Base-by-base conservation (phyloP, 2,329 filamentous ascomycete species). In the Remersonia thermophila region DNA sequence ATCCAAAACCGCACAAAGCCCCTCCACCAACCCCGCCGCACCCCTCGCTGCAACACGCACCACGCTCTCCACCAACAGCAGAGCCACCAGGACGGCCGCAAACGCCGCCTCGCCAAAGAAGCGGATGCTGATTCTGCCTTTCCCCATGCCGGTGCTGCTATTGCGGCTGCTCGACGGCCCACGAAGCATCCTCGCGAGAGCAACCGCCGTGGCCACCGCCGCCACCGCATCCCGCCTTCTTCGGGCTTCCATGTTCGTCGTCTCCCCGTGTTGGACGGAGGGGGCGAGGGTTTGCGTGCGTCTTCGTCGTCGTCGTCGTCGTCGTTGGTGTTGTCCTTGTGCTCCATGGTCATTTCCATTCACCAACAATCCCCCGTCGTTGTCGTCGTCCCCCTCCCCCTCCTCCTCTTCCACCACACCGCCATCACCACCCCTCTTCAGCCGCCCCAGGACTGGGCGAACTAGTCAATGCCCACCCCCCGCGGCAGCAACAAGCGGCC, bases 381-480 rank as follows among this genome's bases (percentile, higher is more conserved):
- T n/a, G n/a, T n/a, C n/a, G n/a, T n/a, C n/a, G n/a, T n/a, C n/a
- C n/a, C n/a, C n/a, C n/a, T n/a, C n/a, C n/a, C n/a, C n/a, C n/a
- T n/a, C n/a, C n/a, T n/a, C n/a, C n/a, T n/a, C n/a, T n/a, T n/a
- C n/a, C n/a, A n/a, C n/a, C n/a, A n/a, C n/a, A n/a, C n/a, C n/a
- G n/a, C n/a, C n/a, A n/a, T n/a, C n/a, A n/a, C n/a, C n/a, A n/a
- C n/a, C n/a, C n/a, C n/a, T n/a, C n/a, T n/a, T n/a, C n/a, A n/a
- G n/a, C n/a, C n/a, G n/a, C n/a, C n/a, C n/a, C n/a, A n/a, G n/a
- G n/a, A n/a, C n/a, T n/a, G n/a, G n/a, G n/a, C n/a, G n/a, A n/a
- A 42, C 37, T 47, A 51, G 49, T 51, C 49, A 51, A 51, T 51
- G 49, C 25, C 39, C 44, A 15, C 44, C 46, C 2, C 32, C 42